A percentile compares a stretch with the other conserved stretches of the same genome.
These are phyloP conservation scores for Candida lessepsii DNA, from an alignment of 805 yeast genomes.

Conservation along the genomic window DNA sequence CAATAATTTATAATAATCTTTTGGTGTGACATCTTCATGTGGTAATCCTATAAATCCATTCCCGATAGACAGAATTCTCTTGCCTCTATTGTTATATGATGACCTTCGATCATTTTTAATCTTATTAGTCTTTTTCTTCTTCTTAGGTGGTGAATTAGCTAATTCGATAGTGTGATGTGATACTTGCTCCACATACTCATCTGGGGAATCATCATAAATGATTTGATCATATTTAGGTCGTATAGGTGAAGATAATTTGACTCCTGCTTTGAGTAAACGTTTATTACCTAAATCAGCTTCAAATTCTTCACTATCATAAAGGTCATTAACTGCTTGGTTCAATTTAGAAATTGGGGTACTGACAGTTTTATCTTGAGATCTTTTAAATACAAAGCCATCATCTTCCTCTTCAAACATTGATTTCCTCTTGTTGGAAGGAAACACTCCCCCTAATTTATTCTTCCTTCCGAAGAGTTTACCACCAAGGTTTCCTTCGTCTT, in stretches of 20 bases:
- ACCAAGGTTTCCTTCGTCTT: conserved; percentile 4
- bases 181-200: conserved; percentile 29
- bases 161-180: conserved; percentile 27
- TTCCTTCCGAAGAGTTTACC: conserved; percentile 11
- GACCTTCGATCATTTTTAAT: conserved; percentile 39
- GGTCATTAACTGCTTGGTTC: conserved; percentile 18
- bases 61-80: conserved; percentile 70
- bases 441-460: conserved; percentile 13
- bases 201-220: conserved; percentile 8
- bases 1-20: conserved; percentile 60
- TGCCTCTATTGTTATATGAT: conserved; percentile 61
- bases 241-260: conserved; percentile 16
- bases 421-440: conserved; percentile 7
- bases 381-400: conserved; percentile 33
- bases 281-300: conserved; percentile 5
- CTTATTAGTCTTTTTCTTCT: conserved; percentile 14
- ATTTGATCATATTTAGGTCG: conserved; percentile 17
- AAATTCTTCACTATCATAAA: conserved; percentile 16
- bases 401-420: conserved; percentile 25
- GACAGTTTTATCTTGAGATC: conserved; percentile 18
- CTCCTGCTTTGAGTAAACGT: background rate
- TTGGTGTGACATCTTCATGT: conserved; percentile 55
- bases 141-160: conserved; percentile 11
- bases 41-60: conserved; percentile 70
- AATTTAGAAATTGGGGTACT: conserved; percentile 27